phyloP scores from a whole-genome alignment of 192 early-diverging fungal species.

The Coemansia sp. region DNA sequence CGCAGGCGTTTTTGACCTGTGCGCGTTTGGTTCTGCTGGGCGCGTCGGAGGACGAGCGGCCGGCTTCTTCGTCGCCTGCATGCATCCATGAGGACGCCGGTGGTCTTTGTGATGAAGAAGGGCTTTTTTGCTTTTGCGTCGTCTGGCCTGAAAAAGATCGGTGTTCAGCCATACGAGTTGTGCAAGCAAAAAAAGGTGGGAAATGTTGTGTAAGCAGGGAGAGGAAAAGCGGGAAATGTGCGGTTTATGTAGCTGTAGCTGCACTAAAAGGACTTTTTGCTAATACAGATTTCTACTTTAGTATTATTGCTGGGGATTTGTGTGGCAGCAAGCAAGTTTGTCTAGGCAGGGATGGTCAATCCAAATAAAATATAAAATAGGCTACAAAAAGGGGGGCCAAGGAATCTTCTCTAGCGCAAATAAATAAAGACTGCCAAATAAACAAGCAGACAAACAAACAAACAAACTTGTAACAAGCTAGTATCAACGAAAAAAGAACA shows the following conservation, averaged over 20 bases:
- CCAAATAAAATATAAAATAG: neutral
- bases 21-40: slow-evolving; percentile 56
- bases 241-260: too few relatives aligned
- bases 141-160: neutral
- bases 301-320: too few relatives aligned
- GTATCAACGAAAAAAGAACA: neutral
- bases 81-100: neutral
- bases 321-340: too few relatives aligned
- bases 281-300: too few relatives aligned
- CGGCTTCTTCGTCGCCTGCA: slow-evolving; percentile 5
- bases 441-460: neutral
- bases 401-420: neutral
- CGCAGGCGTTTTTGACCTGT: slow-evolving; percentile 89
- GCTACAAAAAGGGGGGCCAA: neutral
- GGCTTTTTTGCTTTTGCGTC: neutral
- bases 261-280: too few relatives aligned
- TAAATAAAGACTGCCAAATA: neutral
- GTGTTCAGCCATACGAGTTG: neutral
- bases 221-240: too few relatives aligned
- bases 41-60: slow-evolving; percentile 8
- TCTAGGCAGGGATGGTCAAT: slow-evolving; percentile 4
- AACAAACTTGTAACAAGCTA: neutral
- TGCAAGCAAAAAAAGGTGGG: slow-evolving; percentile 1
- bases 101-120: neutral
- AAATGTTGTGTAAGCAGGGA: too few relatives aligned